Evolutionary conservation across 352 stramenopile species (phyloP), one percentile per base, ranked within the genome.

Genomic region (Globisporangium lucens): DNA sequence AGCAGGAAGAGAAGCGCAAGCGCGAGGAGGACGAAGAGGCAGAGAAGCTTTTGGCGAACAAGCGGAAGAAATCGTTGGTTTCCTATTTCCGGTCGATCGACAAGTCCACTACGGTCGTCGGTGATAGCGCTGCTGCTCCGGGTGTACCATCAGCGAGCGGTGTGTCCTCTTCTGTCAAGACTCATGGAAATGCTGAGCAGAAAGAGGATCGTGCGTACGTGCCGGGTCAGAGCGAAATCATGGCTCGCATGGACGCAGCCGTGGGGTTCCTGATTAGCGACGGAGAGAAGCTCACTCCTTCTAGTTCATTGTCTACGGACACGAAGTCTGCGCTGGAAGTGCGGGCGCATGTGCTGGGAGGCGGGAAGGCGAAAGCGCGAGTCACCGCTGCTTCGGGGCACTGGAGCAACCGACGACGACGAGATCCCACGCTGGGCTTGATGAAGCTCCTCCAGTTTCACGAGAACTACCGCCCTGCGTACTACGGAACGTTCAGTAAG

Each of bases 371-470:
- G 59, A 70, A 68, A 8, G 67, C 61, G 5, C 65, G 77, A 20
- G 60, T 78, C 61, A 63, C 68, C 0, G 74, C 64, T 0, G 9
- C 56, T 22, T 66, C 66, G 24, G 66, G 72, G 3, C 53, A 75
- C n/a, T 94, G 86, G 88, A 88, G 75, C 59, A 71, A 63, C 47
- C 74, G 77, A 8, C 82, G 80, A 17, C 67, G 77, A 62, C 75
- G 84, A 22, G 82, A 95, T 61, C 56, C 75, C 5, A 84, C 77
- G 35, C 72, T 90, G 7, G 88, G 88, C 3, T 61, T 91, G 17
- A 92, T 93, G 82, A 96, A 96, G 78, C 57, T 96, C 13, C 67
- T 96, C 6, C 89, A 96, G 66, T 96, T 95, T 59, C 77, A 94
- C 33, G 89, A 96, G 56, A 96, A 95, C 74, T 68, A 83, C 36